These are phyloP conservation scores for Brassica carinata DNA, from an alignment of 345 rosid genomes.

Conservation along the genomic window DNA sequence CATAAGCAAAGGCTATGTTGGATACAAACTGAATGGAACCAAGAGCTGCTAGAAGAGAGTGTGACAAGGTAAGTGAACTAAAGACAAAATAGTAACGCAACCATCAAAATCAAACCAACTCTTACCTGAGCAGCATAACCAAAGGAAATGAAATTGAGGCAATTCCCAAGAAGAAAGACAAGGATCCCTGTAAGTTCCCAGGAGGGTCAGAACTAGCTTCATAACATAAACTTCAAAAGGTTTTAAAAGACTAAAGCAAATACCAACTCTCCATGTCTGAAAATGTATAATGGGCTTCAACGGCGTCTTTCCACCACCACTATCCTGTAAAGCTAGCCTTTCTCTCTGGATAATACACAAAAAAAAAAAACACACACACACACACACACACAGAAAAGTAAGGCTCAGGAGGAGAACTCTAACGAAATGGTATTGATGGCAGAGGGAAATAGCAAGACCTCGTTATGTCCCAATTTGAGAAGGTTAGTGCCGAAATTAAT, in stretches of 20 bases:
- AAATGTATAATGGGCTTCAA: conserved; percentile 82
- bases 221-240: conserved; percentile 16
- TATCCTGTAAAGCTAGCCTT: conserved; percentile 58
- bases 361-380: conserved; percentile 39
- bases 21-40: conserved; percentile 97
- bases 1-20: conserved; percentile 96
- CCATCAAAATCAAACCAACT: conserved; percentile 5
- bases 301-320: conserved; percentile 65
- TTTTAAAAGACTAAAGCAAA: conserved; percentile 33
- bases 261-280: conserved; percentile 99
- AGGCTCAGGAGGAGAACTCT: background rate
- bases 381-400: conserved; percentile 28
- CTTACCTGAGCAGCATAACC: conserved; percentile 99
- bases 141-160: conserved; percentile 93
- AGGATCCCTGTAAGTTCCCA: conserved; percentile 66
- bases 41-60: conserved; percentile 87
- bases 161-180: conserved; percentile 88
- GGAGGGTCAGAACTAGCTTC: conserved; percentile 31
- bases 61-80: background rate
- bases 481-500: conserved; percentile 98
- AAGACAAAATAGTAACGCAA: conserved; percentile 2
- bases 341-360: conserved; percentile 57
- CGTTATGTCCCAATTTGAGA: conserved; percentile 91
- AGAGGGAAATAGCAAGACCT: conserved; percentile 49
- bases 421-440: background rate